These are phyloP conservation scores for Geopyxis carbonaria DNA, from an alignment of 495 filamentous ascomycete genomes.

Conservation along the genomic window DNA sequence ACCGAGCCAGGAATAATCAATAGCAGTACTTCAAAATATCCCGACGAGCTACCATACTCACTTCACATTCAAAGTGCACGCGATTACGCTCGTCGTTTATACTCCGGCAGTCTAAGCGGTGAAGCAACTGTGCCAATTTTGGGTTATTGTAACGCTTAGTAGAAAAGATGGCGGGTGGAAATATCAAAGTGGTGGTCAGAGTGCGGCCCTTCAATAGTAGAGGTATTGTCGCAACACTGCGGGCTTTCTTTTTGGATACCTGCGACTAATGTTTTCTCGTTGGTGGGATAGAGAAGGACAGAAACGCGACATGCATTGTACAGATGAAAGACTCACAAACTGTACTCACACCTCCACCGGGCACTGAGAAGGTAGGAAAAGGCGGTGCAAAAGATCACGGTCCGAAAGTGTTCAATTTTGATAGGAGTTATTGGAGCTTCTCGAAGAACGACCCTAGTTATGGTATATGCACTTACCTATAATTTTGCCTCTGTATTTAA, in stretches of 20 bases:
- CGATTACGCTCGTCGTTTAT: too few relatives aligned
- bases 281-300: constrained; percentile 47
- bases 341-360: constrained; percentile 56
- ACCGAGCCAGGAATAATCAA: too few relatives aligned
- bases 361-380: constrained; percentile 40
- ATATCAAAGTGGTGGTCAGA: constrained; percentile 99
- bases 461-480: too few relatives aligned
- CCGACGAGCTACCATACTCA: too few relatives aligned
- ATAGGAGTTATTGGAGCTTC: constrained; percentile 97
- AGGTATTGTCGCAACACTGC: constrained; percentile 39
- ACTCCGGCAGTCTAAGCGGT: too few relatives aligned
- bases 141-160: too few relatives aligned
- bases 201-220: constrained; percentile 78
- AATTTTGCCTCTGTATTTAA: too few relatives aligned
- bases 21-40: too few relatives aligned
- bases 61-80: too few relatives aligned
- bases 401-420: constrained; percentile 83
- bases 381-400: constrained; percentile 49
- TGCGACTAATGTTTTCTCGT: constrained; percentile 3
- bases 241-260: constrained; percentile 4
- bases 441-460: constrained; percentile 63
- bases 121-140: too few relatives aligned
- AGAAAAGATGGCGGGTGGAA: constrained; percentile 48
- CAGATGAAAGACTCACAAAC: constrained; percentile 91
- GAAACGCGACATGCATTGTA: constrained; percentile 91